Conservation (phyloP, 345 rosid genomes). For the Reutealis trisperma region DNA sequence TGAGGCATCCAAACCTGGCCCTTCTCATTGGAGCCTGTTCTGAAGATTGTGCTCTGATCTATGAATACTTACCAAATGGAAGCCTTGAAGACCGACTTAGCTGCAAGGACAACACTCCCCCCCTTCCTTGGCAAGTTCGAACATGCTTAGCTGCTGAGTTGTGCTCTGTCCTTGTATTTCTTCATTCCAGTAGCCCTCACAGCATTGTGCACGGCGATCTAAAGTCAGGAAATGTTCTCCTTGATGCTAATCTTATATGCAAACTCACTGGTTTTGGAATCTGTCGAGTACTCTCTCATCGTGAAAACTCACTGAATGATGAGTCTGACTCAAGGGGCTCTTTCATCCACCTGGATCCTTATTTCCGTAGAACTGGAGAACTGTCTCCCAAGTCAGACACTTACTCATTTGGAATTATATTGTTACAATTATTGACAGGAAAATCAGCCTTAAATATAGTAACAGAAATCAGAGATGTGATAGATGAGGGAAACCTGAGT, state of each 20-base stretch:
- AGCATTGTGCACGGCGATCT: conserved; percentile 82
- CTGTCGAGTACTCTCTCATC: conserved; percentile 40
- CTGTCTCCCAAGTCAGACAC: conserved; percentile 80
- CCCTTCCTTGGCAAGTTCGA: conserved; percentile 84
- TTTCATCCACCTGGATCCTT: conserved; percentile 71
- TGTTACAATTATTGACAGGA: conserved; percentile 75
- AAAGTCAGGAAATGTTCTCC: conserved; percentile 80
- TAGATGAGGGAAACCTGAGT: conserved; percentile 56
- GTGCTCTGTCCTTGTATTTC: conserved; percentile 78
- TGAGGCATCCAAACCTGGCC: conserved; percentile 81
- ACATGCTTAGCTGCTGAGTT: conserved; percentile 74
- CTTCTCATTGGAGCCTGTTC: conserved; percentile 85
- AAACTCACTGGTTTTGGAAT: conserved; percentile 87
- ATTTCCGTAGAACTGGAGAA: conserved; percentile 66
- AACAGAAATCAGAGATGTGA: conserved; percentile 61
- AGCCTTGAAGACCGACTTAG: conserved; percentile 88
- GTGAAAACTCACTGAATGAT: conserved; percentile 30
- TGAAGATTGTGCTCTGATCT: conserved; percentile 73
- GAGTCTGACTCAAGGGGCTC: conserved; percentile 69
- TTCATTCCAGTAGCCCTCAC: conserved; percentile 75
- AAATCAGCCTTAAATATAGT: conserved; percentile 54
- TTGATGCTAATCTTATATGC: conserved; percentile 65
- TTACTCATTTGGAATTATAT: conserved; percentile 78
- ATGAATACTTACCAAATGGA: conserved; percentile 80
- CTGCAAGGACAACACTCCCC: conserved; percentile 70